A percentile compares a stretch with the other conserved stretches of the same genome.
These are phyloP conservation scores for Serendipita sp. DNA, from an alignment of 768 basidiomycete species.

Conservation along the genomic window DNA sequence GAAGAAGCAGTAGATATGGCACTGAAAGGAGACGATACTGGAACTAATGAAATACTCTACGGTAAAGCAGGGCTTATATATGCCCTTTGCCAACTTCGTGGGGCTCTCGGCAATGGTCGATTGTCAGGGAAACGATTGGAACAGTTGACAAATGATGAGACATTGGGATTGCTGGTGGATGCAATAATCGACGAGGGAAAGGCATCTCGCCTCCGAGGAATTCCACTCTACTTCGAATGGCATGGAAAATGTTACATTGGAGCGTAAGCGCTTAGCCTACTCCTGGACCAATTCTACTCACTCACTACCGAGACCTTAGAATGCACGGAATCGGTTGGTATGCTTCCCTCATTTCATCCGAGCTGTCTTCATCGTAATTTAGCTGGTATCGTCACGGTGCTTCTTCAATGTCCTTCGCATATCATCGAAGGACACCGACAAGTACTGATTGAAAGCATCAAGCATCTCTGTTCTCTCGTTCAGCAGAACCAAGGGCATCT, in stretches of 20 bases:
- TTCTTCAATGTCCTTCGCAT: slow-evolving; percentile 9
- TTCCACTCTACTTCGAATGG: slow-evolving; percentile 7
- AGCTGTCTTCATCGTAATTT: neutral
- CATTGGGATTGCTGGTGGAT: neutral
- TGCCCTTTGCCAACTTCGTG: slow-evolving; percentile 2
- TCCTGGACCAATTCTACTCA: neutral
- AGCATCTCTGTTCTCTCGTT: neutral
- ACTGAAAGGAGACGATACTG: neutral
- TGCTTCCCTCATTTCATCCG: neutral
- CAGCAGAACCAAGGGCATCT: slow-evolving; percentile 9
- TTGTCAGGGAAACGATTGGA: neutral
- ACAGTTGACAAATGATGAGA: neutral
- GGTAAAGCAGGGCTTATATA: slow-evolving; percentile 9
- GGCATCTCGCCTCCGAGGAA: neutral
- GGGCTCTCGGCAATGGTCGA: neutral
- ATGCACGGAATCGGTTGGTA: slow-evolving; percentile 9
- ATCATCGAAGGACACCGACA: slow-evolving; percentile 5
- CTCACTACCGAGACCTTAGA: neutral
- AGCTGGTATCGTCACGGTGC: slow-evolving; percentile 9
- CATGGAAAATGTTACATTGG: slow-evolving; percentile 9
- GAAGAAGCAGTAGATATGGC: slow-evolving; percentile 3
- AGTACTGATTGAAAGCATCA: slow-evolving; percentile 3
- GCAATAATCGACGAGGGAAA: neutral
- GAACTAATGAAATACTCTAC: slow-evolving; percentile 9
- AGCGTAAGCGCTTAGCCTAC: slow-evolving; percentile 2